These are phyloP conservation scores for Xylaria curta DNA, from an alignment of 495 filamentous ascomycete genomes.

Conservation along the genomic window DNA sequence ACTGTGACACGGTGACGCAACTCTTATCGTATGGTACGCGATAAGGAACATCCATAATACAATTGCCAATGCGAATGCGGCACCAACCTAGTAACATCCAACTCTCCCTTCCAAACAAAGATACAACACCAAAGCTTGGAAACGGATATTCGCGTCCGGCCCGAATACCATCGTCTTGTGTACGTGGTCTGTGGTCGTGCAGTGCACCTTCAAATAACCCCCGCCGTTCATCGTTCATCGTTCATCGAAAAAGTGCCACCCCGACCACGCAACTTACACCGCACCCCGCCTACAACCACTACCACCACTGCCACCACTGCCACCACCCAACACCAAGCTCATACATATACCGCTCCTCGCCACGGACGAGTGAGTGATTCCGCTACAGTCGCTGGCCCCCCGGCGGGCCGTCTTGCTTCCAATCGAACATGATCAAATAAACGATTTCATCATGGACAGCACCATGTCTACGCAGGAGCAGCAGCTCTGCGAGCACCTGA, in stretches of 20 bases:
- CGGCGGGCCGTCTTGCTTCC: slow-evolving; percentile 21
- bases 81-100: background rate
- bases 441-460: slow-evolving; percentile 43
- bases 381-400: background rate
- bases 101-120: background rate
- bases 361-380: slow-evolving; percentile 1
- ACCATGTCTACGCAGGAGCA: slow-evolving; percentile 74
- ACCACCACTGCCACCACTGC: background rate
- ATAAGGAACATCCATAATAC: slow-evolving; percentile 28
- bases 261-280: slow-evolving; percentile 5
- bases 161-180: background rate
- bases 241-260: background rate
- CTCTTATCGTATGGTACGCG: slow-evolving; percentile 37
- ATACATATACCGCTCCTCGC: slow-evolving; percentile 2
- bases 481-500: slow-evolving; percentile 77
- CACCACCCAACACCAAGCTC: background rate
- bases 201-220: background rate
- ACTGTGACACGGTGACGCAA: slow-evolving; percentile 14
- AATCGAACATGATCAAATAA: slow-evolving; percentile 24
- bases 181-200: background rate
- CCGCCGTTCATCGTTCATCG: background rate
- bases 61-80: background rate
- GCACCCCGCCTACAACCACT: background rate
- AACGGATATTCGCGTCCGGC: background rate
- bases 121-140: background rate